A percentile compares a stretch with the other conserved stretches of the same genome.
Evolutionary conservation across 768 basidiomycete species (phyloP).

Genomic region (Leucocoprinus leucothites): DNA sequence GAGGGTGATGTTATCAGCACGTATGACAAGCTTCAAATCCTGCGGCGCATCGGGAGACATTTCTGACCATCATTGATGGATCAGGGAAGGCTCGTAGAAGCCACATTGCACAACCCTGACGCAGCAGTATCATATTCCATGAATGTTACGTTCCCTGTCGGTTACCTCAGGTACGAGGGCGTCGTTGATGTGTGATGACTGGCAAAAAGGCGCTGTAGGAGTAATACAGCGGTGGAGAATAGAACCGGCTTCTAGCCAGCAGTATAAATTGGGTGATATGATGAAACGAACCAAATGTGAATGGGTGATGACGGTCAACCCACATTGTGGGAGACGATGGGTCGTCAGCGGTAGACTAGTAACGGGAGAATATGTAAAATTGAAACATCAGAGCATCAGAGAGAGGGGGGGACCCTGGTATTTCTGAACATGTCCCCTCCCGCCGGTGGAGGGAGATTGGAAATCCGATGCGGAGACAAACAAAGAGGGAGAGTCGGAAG

Average conservation of each 20-base stretch:
- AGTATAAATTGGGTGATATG: neutral
- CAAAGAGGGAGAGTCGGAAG: neutral
- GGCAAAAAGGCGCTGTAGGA: neutral
- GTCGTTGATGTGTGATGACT: conserved; percentile 3
- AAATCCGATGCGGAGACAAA: conserved; percentile 1
- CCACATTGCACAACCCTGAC: conserved; percentile 2
- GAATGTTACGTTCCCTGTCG: neutral
- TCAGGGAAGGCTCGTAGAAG: conserved; percentile 1
- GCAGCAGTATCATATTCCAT: neutral
- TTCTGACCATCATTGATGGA: conserved; percentile 8
- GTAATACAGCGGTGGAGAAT: conserved; percentile 11
- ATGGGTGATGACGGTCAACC: neutral
- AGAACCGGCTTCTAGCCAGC: neutral
- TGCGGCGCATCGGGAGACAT: neutral
- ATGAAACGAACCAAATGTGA: neutral
- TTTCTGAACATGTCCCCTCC: neutral
- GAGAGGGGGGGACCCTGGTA: neutral
- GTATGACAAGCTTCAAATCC: neutral
- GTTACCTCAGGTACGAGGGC: conserved; percentile 11
- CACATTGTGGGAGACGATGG: neutral
- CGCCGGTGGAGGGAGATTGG: conserved; percentile 1
- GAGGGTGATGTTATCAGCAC: neutral
- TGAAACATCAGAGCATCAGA: neutral
- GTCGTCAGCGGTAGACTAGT: neutral
- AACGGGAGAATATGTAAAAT: neutral